Conservation (phyloP, 192 early-diverging fungal genomes). For the Pecoramyces ruminantium region DNA sequence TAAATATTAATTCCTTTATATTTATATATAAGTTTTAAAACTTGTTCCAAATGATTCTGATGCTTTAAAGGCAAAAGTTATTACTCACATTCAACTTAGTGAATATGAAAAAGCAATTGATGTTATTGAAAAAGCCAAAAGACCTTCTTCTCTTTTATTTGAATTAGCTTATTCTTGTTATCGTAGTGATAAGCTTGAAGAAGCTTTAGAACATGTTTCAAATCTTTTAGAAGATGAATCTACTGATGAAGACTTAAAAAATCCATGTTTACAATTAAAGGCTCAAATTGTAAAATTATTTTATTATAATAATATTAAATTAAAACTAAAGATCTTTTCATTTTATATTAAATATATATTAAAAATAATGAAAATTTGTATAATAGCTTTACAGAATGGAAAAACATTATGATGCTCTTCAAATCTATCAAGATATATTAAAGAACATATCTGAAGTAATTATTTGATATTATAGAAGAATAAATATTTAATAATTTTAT, state of each 20-base stretch:
- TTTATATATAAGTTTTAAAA: not conserved
- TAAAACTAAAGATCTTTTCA: too few relatives aligned
- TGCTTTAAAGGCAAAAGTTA: slow-evolving; percentile 34
- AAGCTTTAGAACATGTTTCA: slow-evolving; percentile 18
- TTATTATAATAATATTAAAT: too few relatives aligned
- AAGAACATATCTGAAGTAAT: slow-evolving; percentile 8
- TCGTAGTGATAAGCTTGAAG: slow-evolving; percentile 30
- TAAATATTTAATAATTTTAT: too few relatives aligned
- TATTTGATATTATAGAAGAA: too few relatives aligned
- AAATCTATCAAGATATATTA: slow-evolving; percentile 19
- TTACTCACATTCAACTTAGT: slow-evolving; percentile 32
- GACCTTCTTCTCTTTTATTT: slow-evolving; percentile 14
- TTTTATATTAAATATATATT: too few relatives aligned
- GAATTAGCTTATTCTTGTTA: slow-evolving; percentile 52
- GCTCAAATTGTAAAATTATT: slow-evolving; percentile 37
- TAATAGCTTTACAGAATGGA: slow-evolving; percentile 33
- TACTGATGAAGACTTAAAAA: slow-evolving; percentile 14
- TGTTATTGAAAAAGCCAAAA: slow-evolving; percentile 7
- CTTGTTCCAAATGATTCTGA: slow-evolving; percentile 23
- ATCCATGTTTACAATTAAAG: slow-evolving; percentile 21
- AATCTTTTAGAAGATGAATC: slow-evolving; percentile 1
- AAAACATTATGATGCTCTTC: slow-evolving; percentile 22
- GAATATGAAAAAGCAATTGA: slow-evolving; percentile 30
- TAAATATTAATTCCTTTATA: not conserved
- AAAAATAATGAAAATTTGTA: not conserved